A percentile compares a stretch with the other conserved stretches of the same genome.
Conservation (phyloP, 176 grass and related monocot genomes). For the Zizania latifolia region DNA sequence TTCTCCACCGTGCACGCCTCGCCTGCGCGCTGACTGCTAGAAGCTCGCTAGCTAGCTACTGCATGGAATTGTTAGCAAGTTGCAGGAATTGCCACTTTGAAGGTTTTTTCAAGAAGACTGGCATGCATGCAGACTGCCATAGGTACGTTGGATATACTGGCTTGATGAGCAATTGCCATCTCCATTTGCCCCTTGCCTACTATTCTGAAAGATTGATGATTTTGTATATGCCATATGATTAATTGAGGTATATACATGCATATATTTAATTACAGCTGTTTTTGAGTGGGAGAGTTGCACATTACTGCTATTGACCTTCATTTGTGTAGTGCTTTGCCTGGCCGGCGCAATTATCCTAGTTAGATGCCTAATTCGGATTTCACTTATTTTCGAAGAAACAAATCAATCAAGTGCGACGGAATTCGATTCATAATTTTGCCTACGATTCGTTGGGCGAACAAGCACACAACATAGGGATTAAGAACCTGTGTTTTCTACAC, state of each 20-base stretch:
- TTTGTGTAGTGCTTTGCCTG: too few relatives aligned
- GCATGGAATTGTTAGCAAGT: not conserved
- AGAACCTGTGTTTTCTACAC: too few relatives aligned
- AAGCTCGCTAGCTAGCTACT: not conserved
- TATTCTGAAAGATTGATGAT: not conserved
- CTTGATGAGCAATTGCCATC: not conserved
- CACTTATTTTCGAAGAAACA: too few relatives aligned
- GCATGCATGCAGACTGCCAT: not conserved
- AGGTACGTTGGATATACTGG: not conserved
- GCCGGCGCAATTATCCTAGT: too few relatives aligned
- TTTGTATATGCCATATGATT: not conserved
- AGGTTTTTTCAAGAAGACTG: not conserved
- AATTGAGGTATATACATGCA: not conserved
- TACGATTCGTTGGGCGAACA: too few relatives aligned
- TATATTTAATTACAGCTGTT: too few relatives aligned
- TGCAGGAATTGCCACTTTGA: not conserved
- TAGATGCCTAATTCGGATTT: too few relatives aligned
- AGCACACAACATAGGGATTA: too few relatives aligned
- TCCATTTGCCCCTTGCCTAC: not conserved
- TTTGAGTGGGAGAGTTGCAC: too few relatives aligned
- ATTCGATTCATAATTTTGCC: too few relatives aligned
- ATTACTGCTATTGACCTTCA: too few relatives aligned
- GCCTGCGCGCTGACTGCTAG: not conserved
- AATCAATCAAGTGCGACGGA: too few relatives aligned
- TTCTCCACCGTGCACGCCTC: constrained; percentile 51